Base-by-base conservation (phyloP, 257 asterid genomes). In the Rehmannia glutinosa region DNA sequence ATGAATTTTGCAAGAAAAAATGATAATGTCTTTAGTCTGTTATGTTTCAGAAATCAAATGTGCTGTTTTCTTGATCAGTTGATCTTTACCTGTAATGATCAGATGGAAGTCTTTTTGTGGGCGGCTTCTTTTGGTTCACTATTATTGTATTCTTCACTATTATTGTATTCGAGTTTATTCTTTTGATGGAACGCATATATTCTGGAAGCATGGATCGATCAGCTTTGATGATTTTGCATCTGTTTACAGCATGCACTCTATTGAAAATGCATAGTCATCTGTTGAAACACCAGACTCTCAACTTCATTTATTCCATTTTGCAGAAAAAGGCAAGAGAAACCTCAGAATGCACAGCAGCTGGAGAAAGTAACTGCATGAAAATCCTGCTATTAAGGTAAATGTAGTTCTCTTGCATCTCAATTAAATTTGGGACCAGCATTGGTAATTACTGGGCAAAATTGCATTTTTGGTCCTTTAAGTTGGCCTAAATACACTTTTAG, bases 311-410 rank as follows among this genome's bases (percentile, higher is more conserved):
- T 61, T 62, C 60, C 7, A 20, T 42, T 71, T 38, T 71, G 35
- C 92, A 91, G 95, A 76, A 82, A 67, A 60, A 78, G 63, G 75
- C 73, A 62, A 19, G 87, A 61, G 66, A 73, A 61, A 20, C 16
- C 54, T 68, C 52, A 39, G 36, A 42, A 53, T 41, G 58, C 38
- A 21, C 67, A 61, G 69, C 69, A 76, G 21, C 75, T 6, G 39
- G 72, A 71, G 69, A 75, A 79, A 64, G 84, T 74, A 58, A 68
- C 83, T 23, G 81, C 94, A 21, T 78, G 74, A 64, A 62, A 69
- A 30, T 71, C 66, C 59, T 63, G 69, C 53, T 41, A 64, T 49
- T 63, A 59, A 62, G 79, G 83, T 76, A 76, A 28, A 67, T 51
- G 9, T 19, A 16, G 59, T 58, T 69, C 45, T 63, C 47, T 55